Base-by-base conservation (phyloP, 2,329 filamentous ascomycete species). In the Cladophialophora psammophila region DNA sequence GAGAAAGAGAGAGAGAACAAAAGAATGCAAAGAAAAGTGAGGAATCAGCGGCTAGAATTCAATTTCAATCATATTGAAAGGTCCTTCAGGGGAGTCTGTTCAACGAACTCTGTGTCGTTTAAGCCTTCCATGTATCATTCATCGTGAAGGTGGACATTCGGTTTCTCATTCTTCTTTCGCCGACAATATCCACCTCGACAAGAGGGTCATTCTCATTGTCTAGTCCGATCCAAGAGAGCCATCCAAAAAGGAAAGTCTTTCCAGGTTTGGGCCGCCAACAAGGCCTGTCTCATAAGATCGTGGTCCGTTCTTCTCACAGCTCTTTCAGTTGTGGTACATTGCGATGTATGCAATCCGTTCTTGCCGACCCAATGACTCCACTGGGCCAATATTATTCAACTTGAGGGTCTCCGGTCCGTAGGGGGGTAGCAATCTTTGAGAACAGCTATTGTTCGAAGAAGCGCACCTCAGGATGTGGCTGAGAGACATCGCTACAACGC, bases 1-100 rank as follows among this genome's bases (percentile, higher is more conserved):
- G 5, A 9, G 7, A 48, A 15, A 10, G 18, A 20, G 42, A 20
- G 42, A 13, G 13, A 18, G n/a, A 20, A 12, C 20, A 10, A 5
- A 50, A 50, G 26, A 12, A 50, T 26, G 45, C 18, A 50, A 26
- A 42, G 3, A 50, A 50, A 50, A 31, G 45, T 50, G 18, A 50
- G 8, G 20, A 38, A 35, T 35, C 38, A 18, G 1, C 45, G 45
- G 42, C 15, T 45, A 32, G 31, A 48, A 34, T 31, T 48, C 57
- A 42, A 60, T 50, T 31, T 50, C 45, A 50, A 50, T 42, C 40
- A 42, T 42, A 12, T 50, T 50, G 45, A 50, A 50, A 50, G 15
- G 45, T 50, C 20, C 18, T 26, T 26, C 20, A 12, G 45, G 8
- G 26, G 45, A 7, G 18, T 8, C 20, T 60, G 36, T 42, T 45